Conservation (phyloP, 2,329 filamentous ascomycete species). For the Emergomyces pasteurianus region DNA sequence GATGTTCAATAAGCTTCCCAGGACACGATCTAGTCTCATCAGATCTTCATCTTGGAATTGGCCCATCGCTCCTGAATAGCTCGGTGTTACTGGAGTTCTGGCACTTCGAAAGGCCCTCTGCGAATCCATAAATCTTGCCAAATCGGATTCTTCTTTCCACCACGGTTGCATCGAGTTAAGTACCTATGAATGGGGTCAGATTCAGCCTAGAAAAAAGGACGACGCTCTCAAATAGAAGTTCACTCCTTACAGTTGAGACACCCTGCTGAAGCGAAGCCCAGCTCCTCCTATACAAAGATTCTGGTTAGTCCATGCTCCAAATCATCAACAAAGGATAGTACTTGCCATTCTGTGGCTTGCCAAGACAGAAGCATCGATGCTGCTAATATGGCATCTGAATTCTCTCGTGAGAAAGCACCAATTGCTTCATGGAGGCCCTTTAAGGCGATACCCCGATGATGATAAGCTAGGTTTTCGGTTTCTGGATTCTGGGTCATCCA, state of each 20-base stretch:
- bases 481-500: constrained; percentile 78
- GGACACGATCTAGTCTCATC: constrained; percentile 53
- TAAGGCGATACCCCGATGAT: constrained; percentile 74
- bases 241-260: constrained; percentile 62
- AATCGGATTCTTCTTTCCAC: constrained; percentile 69
- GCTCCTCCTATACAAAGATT: constrained; percentile 52
- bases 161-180: constrained; percentile 83
- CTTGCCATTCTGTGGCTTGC: constrained; percentile 93
- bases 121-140: constrained; percentile 31
- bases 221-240: neutral
- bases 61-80: constrained; percentile 14
- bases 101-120: constrained; percentile 27
- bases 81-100: constrained; percentile 23
- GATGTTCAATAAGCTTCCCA: constrained; percentile 46
- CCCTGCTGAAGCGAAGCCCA: constrained; percentile 92
- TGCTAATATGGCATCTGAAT: constrained; percentile 82
- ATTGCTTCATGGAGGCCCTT: constrained; percentile 84
- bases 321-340: constrained; percentile 17
- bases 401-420: constrained; percentile 67
- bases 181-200: constrained; percentile 44
- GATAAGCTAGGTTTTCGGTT: constrained; percentile 77
- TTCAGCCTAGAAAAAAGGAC: neutral
- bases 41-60: constrained; percentile 51
- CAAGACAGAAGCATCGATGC: constrained; percentile 86
- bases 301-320: constrained; percentile 22